Evolutionary conservation across 2,329 filamentous ascomycete genomes (phyloP).

Genomic region (Penicillium sp.): DNA sequence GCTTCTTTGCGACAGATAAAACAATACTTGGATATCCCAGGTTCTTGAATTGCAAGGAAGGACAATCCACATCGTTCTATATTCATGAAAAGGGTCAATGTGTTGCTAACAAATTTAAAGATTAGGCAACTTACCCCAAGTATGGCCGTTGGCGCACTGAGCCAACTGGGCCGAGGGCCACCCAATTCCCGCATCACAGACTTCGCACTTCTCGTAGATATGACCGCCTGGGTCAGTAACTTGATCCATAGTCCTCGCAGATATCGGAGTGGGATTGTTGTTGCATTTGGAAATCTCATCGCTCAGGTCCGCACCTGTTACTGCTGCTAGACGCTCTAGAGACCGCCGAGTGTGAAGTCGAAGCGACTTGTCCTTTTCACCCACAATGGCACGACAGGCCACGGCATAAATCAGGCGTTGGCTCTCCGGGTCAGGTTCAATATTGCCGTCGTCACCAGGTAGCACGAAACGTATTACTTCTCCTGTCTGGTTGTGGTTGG

Average conservation of each 20-base stretch:
- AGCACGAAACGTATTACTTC: conserved; percentile 33
- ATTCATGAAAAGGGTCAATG: conserved; percentile 10
- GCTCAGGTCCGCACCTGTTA: conserved; percentile 31
- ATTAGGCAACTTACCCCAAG: conserved; percentile 46
- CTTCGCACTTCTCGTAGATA: conserved; percentile 52
- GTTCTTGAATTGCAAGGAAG: conserved; percentile 56
- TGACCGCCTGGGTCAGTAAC: conserved; percentile 25
- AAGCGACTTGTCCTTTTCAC: conserved; percentile 25
- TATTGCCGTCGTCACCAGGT: conserved; percentile 16
- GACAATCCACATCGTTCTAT: conserved; percentile 55
- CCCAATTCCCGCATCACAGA: conserved; percentile 50
- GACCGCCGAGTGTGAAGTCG: conserved; percentile 26
- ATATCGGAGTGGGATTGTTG: conserved; percentile 14
- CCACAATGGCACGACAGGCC: conserved; percentile 37
- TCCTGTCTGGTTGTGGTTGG: conserved; percentile 22
- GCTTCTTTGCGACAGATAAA: conserved; percentile 53
- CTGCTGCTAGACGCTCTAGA: conserved; percentile 29
- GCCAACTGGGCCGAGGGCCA: conserved; percentile 51
- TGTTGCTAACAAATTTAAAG: neutral
- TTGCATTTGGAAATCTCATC: conserved; percentile 35
- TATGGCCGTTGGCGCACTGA: conserved; percentile 52
- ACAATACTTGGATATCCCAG: conserved; percentile 55
- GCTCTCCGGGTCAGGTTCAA: conserved; percentile 21
- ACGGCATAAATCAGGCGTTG: conserved; percentile 39
- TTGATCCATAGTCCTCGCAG: conserved; percentile 26